Conservation (phyloP, 2,329 filamentous ascomycete species). For the Paecilomyces formosus region DNA sequence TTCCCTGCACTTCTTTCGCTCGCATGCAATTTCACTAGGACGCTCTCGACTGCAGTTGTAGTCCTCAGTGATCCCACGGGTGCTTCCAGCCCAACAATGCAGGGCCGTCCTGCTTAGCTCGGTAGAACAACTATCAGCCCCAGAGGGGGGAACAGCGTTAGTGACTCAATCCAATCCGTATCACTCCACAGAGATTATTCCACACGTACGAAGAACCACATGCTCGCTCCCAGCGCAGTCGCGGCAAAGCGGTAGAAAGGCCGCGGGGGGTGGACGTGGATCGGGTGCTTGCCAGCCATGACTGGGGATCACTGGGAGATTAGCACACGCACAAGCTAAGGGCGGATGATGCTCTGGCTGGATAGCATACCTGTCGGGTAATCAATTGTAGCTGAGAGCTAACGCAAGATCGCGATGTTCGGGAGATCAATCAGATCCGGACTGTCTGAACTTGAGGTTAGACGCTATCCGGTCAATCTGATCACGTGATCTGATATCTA, state of each 20-base stretch:
- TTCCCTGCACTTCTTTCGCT: not conserved
- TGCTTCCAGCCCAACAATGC: conserved; percentile 89
- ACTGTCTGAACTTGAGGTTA: not conserved
- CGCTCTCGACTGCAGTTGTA: conserved; percentile 9
- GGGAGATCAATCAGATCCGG: not conserved
- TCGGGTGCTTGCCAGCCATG: conserved; percentile 37
- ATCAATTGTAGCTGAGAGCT: not conserved
- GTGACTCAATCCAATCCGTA: not conserved
- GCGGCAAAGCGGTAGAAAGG: conserved; percentile 78
- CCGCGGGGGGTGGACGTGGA: conserved; percentile 51
- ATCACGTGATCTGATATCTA: not conserved
- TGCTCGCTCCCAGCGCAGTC: conserved; percentile 82
- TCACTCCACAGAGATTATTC: not conserved
- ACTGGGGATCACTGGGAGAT: conserved; percentile 8
- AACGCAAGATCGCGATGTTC: not conserved
- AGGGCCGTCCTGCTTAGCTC: conserved; percentile 92
- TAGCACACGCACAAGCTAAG: not conserved
- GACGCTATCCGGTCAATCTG: not conserved
- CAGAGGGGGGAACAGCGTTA: conserved; percentile 11
- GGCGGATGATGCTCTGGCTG: not conserved
- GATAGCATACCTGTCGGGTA: not conserved
- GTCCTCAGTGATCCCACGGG: conserved; percentile 79
- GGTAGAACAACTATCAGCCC: conserved; percentile 74
- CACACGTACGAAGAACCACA: conserved; percentile 94
- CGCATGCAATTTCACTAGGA: not conserved